Conservation (phyloP, 441 rosid species). For the Croton setiger region DNA sequence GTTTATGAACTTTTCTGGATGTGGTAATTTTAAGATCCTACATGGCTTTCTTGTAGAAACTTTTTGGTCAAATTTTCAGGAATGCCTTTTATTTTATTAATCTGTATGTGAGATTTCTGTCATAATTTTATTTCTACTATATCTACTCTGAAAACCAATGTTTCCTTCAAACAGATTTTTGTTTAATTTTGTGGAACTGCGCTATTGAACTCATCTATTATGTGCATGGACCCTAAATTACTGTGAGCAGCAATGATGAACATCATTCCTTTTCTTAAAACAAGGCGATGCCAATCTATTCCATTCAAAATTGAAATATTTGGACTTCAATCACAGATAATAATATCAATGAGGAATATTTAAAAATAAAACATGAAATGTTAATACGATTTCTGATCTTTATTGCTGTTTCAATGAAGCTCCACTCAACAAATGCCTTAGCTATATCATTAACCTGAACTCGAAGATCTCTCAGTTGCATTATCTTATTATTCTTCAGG, state of each 20-base stretch:
- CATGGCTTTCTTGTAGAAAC: not conserved
- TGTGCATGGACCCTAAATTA: not conserved
- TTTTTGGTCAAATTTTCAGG: not conserved
- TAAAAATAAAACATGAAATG: not conserved
- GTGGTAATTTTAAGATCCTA: slow-evolving; percentile 54
- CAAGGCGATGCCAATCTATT: not conserved
- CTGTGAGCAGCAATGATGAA: not conserved
- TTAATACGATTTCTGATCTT: not conserved
- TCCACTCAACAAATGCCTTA: not conserved
- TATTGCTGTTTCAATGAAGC: slow-evolving; percentile 14
- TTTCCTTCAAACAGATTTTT: not conserved
- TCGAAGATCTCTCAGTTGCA: slow-evolving; percentile 18
- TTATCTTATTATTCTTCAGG: slow-evolving; percentile 51
- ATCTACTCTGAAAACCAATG: not conserved
- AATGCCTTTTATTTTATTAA: not conserved
- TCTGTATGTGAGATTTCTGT: not conserved
- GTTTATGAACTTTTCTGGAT: slow-evolving; percentile 82
- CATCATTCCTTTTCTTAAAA: not conserved
- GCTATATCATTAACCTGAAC: slow-evolving; percentile 13
- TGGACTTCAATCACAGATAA: not conserved
- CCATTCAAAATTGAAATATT: not conserved
- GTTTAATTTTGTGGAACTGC: not conserved
- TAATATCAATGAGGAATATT: not conserved
- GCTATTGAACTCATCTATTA: not conserved
- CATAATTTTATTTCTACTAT: not conserved